phyloP scores from a whole-genome alignment of 176 grass and related monocot genomes.

The Pontederia paniculata region DNA sequence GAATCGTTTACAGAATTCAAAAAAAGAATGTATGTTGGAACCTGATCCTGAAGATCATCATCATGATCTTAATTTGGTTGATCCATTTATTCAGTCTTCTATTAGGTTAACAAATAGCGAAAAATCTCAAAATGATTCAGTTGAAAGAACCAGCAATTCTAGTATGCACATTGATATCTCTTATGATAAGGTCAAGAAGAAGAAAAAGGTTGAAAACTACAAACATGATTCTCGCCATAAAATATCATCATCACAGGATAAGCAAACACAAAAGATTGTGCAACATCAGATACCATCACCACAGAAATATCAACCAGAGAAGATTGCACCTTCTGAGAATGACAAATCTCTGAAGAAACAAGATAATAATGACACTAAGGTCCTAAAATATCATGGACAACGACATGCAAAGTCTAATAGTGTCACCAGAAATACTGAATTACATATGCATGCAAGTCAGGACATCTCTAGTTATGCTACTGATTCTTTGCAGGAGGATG shows the following conservation, averaged over 20 bases:
- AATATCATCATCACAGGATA: conserved; percentile 9
- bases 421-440: conserved; percentile 27
- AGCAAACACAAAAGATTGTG: conserved; percentile 3
- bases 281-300: conserved; percentile 15
- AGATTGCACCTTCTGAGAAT: conserved; percentile 17
- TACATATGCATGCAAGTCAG: conserved; percentile 8
- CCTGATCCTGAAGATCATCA: no score
- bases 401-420: conserved; percentile 17
- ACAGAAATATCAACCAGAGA: conserved; percentile 14
- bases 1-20: not conserved
- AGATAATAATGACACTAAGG: conserved; percentile 6
- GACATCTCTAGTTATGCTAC: not conserved
- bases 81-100: conserved; percentile 20
- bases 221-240: conserved; percentile 15
- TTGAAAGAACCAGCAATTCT: conserved; percentile 14
- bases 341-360: conserved; percentile 24
- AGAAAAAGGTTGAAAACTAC: conserved; percentile 18
- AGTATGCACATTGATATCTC: conserved; percentile 16
- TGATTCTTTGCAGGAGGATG: not conserved
- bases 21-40: conserved; percentile 11
- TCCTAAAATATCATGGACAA: conserved; percentile 11
- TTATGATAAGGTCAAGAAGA: conserved; percentile 23
- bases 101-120: conserved; percentile 8
- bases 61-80: conserved; percentile 12
- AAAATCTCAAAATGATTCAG: conserved; percentile 24